These are phyloP conservation scores for Entelexis paramagnoliae DNA, from an alignment of 1,139 yeast species.

Conservation along the genomic window DNA sequence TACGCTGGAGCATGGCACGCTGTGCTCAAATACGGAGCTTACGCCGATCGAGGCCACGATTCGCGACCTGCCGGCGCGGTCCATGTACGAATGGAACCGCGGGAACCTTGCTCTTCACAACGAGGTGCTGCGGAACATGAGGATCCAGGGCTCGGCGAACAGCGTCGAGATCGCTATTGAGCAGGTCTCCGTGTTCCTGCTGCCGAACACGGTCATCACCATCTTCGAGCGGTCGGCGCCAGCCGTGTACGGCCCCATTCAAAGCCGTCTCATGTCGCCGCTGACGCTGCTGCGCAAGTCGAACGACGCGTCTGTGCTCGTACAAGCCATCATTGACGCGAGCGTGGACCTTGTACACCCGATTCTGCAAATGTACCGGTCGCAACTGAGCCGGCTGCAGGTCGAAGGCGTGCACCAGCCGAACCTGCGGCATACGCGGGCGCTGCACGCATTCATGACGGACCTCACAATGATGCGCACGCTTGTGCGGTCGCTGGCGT, in stretches of 20 bases:
- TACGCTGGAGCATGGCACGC: slow-evolving; percentile 8
- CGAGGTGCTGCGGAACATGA: slow-evolving; percentile 23
- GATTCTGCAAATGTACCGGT: slow-evolving; percentile 48
- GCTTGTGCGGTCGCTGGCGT: slow-evolving; percentile 23
- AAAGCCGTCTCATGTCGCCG: slow-evolving; percentile 38
- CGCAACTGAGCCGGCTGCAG: slow-evolving; percentile 40
- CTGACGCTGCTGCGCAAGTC: slow-evolving; percentile 42
- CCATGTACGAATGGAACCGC: slow-evolving; percentile 34
- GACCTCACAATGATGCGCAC: slow-evolving; percentile 40
- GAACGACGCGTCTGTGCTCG: slow-evolving; percentile 41
- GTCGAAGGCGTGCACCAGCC: slow-evolving; percentile 42
- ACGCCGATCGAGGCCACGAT: slow-evolving; percentile 11
- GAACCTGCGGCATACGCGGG: slow-evolving; percentile 41
- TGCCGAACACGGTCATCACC: slow-evolving; percentile 41
- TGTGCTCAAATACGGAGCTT: slow-evolving; percentile 14
- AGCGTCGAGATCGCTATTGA: slow-evolving; percentile 36
- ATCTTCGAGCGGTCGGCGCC: slow-evolving; percentile 46
- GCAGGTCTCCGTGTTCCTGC: slow-evolving; percentile 41
- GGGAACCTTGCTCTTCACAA: slow-evolving; percentile 27
- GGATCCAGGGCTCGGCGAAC: slow-evolving; percentile 13
- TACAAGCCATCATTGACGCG: slow-evolving; percentile 47
- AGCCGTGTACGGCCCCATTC: slow-evolving; percentile 42
- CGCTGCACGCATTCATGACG: slow-evolving; percentile 43
- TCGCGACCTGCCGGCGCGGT: slow-evolving; percentile 22
- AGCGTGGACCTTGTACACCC: slow-evolving; percentile 49